Base-by-base conservation (phyloP, 1,284 basidiomycete species). In the Phaffia rhodozyma region DNA sequence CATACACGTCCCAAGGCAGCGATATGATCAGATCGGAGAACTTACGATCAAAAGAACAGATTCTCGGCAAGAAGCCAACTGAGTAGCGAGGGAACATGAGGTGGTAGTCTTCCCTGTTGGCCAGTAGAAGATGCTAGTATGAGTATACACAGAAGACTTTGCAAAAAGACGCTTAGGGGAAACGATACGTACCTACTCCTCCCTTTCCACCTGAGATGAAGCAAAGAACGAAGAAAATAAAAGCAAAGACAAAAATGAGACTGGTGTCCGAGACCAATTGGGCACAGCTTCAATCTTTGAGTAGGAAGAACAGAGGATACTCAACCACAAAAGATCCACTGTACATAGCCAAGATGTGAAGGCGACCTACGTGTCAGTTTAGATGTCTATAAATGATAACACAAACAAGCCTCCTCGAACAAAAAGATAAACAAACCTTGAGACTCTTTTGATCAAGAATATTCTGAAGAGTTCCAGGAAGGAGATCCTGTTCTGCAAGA, bases 41-140 rank as follows among this genome's bases (percentile, higher is more conserved):
- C 90, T 71, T 74, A 94, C 91, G 70, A 97, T 96, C 68, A 97
- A 82, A 9, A 97, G 82, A 32, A 97, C 92, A 27, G 89, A 92
- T 77, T 94, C 86, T 68, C 92, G 84, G 70, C 82, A 83, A 70
- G 84, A 79, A 3, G 92, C 89, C 49, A 96, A 83, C 72, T 96
- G 91, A 65, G 94, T 91, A n/a, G 92, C 92, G 11, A 96, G 82
- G 11, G 90, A 92, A 74, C 92, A 96, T 29, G 90, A 92, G 2
- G 92, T 94, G 0, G 92, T 96, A 0, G 92, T 97, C 81, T 96
- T 96, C 61, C 91, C 91, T 88, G 72, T 25, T 23, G n/a, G 23
- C 43, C 25, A 32, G n/a, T 43, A 61, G 25, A 65, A 61, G 59
- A 63, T 13, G 9, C 32, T 9, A 34, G 4, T 34, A 9, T 9